Evolutionary conservation across 2,329 filamentous ascomycete species (phyloP).

Genomic region (Monilinia fructicola): DNA sequence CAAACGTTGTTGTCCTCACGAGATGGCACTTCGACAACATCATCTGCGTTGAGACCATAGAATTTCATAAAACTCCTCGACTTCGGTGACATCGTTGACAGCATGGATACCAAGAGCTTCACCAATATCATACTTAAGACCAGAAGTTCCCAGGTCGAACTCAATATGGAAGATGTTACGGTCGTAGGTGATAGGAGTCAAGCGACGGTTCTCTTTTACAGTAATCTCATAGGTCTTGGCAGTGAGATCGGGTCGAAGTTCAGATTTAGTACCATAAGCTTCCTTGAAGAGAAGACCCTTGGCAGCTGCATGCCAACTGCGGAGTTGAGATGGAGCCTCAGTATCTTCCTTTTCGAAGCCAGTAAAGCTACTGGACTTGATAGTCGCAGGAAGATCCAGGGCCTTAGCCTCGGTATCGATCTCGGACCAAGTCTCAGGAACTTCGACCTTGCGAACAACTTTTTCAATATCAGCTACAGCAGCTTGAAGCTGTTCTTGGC

Average conservation of each 20-base stretch:
- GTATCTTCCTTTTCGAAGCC: conserved; percentile 73
- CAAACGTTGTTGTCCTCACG: conserved; percentile 72
- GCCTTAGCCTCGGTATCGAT: conserved; percentile 58
- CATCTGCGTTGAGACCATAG: conserved; percentile 80
- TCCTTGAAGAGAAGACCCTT: conserved; percentile 94
- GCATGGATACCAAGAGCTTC: conserved; percentile 96
- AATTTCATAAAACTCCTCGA: conserved; percentile 86
- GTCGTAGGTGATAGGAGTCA: conserved; percentile 86
- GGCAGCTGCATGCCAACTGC: conserved; percentile 79
- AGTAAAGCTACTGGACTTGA: conserved; percentile 79
- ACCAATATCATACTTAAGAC: conserved; percentile 93
- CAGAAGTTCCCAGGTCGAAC: conserved; percentile 89
- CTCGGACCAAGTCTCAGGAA: conserved; percentile 78
- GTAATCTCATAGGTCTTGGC: conserved; percentile 84
- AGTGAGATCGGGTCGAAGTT: conserved; percentile 79
- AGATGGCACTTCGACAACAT: conserved; percentile 87
- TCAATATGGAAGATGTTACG: conserved; percentile 99
- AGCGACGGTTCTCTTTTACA: conserved; percentile 91
- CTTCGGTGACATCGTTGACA: conserved; percentile 79
- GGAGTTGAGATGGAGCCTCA: conserved; percentile 65
- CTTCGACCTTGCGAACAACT: conserved; percentile 69
- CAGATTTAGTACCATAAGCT: conserved; percentile 72
- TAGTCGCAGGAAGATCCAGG: conserved; percentile 57
- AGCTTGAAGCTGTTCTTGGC: conserved; percentile 52
- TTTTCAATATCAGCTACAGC: conserved; percentile 66